Evolutionary conservation across 768 basidiomycete genomes (phyloP).

Genomic region (Podaxis pistillaris): DNA sequence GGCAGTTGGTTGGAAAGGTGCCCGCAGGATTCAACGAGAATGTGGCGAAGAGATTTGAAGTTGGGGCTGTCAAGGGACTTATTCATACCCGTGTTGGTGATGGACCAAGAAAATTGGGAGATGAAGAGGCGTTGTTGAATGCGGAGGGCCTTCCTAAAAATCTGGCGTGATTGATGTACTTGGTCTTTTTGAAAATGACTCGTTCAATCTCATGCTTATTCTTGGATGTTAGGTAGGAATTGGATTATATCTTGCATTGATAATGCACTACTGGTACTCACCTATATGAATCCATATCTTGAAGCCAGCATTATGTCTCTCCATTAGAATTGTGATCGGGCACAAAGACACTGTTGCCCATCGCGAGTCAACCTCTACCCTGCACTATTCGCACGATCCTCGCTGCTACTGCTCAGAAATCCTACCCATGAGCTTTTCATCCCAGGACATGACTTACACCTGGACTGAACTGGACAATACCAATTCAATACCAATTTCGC

Average conservation of each 20-base stretch:
- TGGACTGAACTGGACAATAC: too few species aligned
- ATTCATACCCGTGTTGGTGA: constrained; percentile 94
- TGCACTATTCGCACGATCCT: too few species aligned
- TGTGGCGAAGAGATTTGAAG: constrained; percentile 70
- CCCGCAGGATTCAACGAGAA: constrained; percentile 74
- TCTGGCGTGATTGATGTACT: constrained; percentile 29
- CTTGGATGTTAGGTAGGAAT: neutral
- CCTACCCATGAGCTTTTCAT: too few species aligned
- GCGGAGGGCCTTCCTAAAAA: constrained; percentile 67
- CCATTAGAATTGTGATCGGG: too few species aligned
- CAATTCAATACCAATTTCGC: too few species aligned
- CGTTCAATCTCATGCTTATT: neutral
- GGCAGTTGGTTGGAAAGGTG: constrained; percentile 44
- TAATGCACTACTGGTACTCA: too few species aligned
- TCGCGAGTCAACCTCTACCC: too few species aligned
- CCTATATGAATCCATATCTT: too few species aligned
- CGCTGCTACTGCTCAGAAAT: too few species aligned
- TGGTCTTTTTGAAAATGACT: neutral
- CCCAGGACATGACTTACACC: too few species aligned
- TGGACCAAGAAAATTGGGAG: constrained; percentile 72
- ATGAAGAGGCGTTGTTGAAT: constrained; percentile 65
- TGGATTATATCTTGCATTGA: neutral
- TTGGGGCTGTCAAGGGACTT: constrained; percentile 81
- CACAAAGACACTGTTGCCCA: too few species aligned
- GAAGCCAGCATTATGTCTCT: too few species aligned